Base-by-base conservation (phyloP, 257 asterid genomes). In the Echium plantagineum region DNA sequence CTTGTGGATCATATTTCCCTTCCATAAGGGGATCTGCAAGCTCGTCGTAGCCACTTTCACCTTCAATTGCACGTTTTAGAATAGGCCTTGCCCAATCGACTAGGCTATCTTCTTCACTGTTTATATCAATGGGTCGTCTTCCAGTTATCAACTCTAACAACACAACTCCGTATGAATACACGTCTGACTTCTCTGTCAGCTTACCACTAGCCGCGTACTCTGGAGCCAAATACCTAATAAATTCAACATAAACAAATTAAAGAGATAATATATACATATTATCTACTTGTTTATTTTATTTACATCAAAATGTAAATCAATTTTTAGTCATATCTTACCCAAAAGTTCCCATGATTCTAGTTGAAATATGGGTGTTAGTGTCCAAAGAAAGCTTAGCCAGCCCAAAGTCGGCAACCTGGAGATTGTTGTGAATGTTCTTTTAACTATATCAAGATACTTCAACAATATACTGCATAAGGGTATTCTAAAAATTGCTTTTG, bases 331-430 rank as follows among this genome's bases (percentile, higher is more conserved):
- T 46, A 15, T 64, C 74, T 46, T 73, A 90, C 97, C 97, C 97
- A 28, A 90, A 87, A 48, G 97, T 90, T 64, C 97, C 97, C 97
- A 90, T 90, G 52, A 90, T 87, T 35, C 97, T 85, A 32, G 97
- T 90, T 6, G 97, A 90, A 18, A 90, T 96, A 61, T 90, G 97
- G 38, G 97, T 85, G 63, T 75, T 18, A 69, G 71, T 87, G 67
- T 87, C 97, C 1, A 67, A 59, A 24, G 94, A 85, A 52, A 90
- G 94, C 75, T 90, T 87, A 65, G 97, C 97, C 77, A 90, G 62
- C 26, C 97, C 97, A 65, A 90, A 90, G 71, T 90, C 97, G 59
- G 97, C 95, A 54, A 90, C 97, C 97, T 90, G 28, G 35, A 21
- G 42, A 12, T 21, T 20, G 2, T 4, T 4, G 24, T 17, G 12